Base-by-base conservation (phyloP, 2,329 filamentous ascomycete genomes). In the Fusarium sp. region DNA sequence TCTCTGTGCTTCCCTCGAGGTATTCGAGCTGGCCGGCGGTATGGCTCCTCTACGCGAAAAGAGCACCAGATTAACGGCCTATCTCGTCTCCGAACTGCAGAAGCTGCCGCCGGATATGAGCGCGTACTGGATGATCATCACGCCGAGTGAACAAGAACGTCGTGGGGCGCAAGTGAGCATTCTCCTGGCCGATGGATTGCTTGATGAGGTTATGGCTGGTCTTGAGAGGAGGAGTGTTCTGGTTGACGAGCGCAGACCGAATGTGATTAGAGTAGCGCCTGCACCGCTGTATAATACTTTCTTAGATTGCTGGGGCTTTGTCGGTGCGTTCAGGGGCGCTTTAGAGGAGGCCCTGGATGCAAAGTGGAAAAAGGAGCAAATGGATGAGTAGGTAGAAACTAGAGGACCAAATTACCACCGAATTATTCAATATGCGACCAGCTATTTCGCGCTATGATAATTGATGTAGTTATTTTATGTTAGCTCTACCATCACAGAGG, bases 261-360 rank as follows among this genome's bases (percentile, higher is more conserved):
- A 95, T 80, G 94, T 96, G 18, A 90, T 97, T 52, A 85, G 94
- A 13, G 90, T 96, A 9, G 93, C 94, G 9, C 94, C 94, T 7
- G 91, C 92, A 46, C 93, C 94, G 12, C 80, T 97, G 79, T 97
- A 96, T 81, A 96, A 96, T 79, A 91, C 87, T 1, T 96, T 92
- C 79, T 83, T 83, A 46, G 94, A 97, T 58, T 82, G 80, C 59
- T 80, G 72, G 38, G 75, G 75, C n/a, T 82, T 82, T 73, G 78
- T 78, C 18, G 60, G 63, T 67, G 77, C 74, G 16, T 80, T 82
- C 46, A 64, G 63, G 40, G 65, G 57, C 30, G 80, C 80, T 21
- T 53, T 82, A 35, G 59, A 46, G 30, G 66, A 74, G 62, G 78
- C 75, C 9, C 50, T 82, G 44, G 61, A 71, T 53, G 68, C 60